Evolutionary conservation across 2,329 filamentous ascomycete species (phyloP), one percentile per base, ranked within the genome.

Genomic region (Hypoxylon sp.): DNA sequence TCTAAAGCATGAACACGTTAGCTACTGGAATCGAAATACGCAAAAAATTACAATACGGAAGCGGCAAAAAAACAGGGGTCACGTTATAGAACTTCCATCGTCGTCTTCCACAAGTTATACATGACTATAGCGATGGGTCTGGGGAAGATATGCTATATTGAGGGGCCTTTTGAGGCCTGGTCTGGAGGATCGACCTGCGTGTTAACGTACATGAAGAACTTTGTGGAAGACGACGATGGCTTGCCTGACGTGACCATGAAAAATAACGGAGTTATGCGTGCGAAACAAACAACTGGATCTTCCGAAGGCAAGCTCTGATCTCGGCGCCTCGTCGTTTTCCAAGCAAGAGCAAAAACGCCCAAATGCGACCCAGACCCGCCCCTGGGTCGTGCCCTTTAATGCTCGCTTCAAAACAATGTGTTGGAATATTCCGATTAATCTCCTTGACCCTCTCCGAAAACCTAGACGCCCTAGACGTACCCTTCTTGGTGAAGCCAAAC

Each of bases 221-320:
- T 82, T 81, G 83, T 86, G 85, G 88, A 90, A 89, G 88, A 90
- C 87, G 88, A 90, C 89, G 88, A 89, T 89, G 86, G 88, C 87
- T 86, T 88, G 88, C 87, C 87, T 88, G 85, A 84, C 82, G 81
- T 85, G 80, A 82, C 79, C 80, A 76, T 79, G 69, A 67, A 73
- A 77, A 67, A 27, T 27, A 73, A 77, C 77, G 77, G 77, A 77
- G 75, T 70, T 66, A 79, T 79, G 78, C 75, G 74, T 55, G 69
- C 61, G 53, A 72, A 72, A 73, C 71, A 73, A 68, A 33, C 53
- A 58, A 66, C 69, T 56, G 65, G 65, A 73, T 77, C 76, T 75
- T 76, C 73, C 73, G 73, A 76, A 66, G 74, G 73, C 76, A 73
- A 74, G 73, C 69, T 68, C 70, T 69, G 68, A 59, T 68, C 73